A percentile compares a stretch with the other conserved stretches of the same genome.
phyloP scores from a whole-genome alignment of 495 filamentous ascomycete species.

The Lasiosphaeriaceae sp. region DNA sequence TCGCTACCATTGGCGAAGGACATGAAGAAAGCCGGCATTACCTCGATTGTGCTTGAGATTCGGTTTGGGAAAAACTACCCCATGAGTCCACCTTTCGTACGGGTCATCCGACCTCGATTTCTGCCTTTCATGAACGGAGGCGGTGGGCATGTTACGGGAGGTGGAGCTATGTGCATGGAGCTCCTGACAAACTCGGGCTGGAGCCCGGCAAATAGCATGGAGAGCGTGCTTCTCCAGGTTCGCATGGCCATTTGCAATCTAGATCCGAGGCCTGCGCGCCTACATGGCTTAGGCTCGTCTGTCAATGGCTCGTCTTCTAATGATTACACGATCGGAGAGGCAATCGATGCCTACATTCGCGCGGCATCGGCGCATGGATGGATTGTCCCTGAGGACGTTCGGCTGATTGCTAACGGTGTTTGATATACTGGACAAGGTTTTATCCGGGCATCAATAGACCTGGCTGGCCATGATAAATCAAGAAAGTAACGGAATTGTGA shows the following conservation, averaged over 20 bases:
- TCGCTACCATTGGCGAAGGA: constrained; percentile 68
- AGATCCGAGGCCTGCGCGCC: constrained; percentile 69
- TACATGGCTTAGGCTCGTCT: constrained; percentile 29
- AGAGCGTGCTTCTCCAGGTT: constrained; percentile 79
- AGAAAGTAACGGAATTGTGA: no score
- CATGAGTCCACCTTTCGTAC: constrained; percentile 77
- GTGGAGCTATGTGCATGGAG: constrained; percentile 90
- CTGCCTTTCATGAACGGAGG: constrained; percentile 65
- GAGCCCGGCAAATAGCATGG: constrained; percentile 67
- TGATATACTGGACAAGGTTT: neutral
- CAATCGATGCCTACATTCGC: constrained; percentile 66
- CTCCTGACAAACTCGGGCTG: constrained; percentile 82
- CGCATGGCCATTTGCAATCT: constrained; percentile 66
- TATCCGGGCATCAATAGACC: no score
- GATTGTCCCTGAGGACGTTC: constrained; percentile 46
- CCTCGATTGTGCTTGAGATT: constrained; percentile 74
- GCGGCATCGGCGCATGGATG: constrained; percentile 67
- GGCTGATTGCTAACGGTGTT: constrained; percentile 15
- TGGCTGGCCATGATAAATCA: no score
- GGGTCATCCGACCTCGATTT: constrained; percentile 80
- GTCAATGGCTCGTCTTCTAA: neutral
- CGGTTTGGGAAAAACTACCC: constrained; percentile 74
- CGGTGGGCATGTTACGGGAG: constrained; percentile 84
- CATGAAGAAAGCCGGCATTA: constrained; percentile 58
- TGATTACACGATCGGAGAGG: constrained; percentile 68